These are phyloP conservation scores for Astrephomene gubernaculifera DNA, from an alignment of 139 green algal species.

Conservation along the genomic window DNA sequence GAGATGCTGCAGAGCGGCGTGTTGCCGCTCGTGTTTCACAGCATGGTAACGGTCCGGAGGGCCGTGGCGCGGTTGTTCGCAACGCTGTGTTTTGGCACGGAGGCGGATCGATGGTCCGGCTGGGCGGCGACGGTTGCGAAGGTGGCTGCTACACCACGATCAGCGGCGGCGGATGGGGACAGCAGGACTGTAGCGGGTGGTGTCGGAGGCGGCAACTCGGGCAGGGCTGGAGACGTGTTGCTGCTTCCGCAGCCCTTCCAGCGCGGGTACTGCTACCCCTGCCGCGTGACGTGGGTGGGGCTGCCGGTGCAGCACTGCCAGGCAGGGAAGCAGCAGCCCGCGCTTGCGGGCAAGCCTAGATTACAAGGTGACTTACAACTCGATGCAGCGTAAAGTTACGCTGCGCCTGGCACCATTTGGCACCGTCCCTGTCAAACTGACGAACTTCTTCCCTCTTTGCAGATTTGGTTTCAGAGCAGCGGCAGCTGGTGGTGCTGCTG, in stretches of 20 bases:
- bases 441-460: too few species aligned
- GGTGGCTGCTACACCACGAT: not conserved
- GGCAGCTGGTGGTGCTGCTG: constrained; percentile 47
- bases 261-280: constrained; percentile 34
- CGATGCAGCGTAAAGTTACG: too few species aligned
- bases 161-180: not conserved
- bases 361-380: constrained; percentile 34
- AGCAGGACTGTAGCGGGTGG: not conserved
- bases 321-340: not conserved
- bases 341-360: constrained; percentile 27
- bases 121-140: constrained; percentile 27
- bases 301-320: constrained; percentile 2
- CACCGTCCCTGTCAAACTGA: not conserved
- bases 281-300: constrained; percentile 37
- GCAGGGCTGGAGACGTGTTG: constrained; percentile 24
- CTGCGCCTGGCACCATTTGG: not conserved
- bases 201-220: not conserved
- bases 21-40: constrained; percentile 56
- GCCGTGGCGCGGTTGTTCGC: constrained; percentile 58
- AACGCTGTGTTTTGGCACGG: constrained; percentile 42
- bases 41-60: constrained; percentile 54
- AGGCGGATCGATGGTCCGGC: constrained; percentile 54
- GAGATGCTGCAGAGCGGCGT: constrained; percentile 34
- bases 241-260: constrained; percentile 43
- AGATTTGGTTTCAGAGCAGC: constrained; percentile 53